These are phyloP conservation scores for Alternaria ethzedia DNA, from an alignment of 2,329 filamentous ascomycete species.

Conservation along the genomic window DNA sequence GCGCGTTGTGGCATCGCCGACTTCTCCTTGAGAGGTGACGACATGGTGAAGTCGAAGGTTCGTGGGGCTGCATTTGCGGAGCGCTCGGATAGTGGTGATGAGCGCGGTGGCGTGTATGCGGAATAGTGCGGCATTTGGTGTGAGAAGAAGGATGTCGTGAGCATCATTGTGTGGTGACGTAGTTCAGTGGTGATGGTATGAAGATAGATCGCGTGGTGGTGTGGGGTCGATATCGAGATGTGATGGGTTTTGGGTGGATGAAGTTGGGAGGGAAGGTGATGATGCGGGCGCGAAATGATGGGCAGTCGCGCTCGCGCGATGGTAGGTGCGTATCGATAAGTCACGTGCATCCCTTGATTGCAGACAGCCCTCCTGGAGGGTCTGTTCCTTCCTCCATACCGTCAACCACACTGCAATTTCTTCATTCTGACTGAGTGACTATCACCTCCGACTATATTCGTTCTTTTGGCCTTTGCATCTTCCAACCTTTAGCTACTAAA, in stretches of 20 bases:
- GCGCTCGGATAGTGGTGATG: constrained; percentile 55
- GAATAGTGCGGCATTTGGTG: constrained; percentile 32
- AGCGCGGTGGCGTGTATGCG: constrained; percentile 40
- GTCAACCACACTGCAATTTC: neutral
- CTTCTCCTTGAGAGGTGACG: constrained; percentile 27
- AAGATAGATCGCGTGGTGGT: neutral
- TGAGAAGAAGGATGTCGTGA: constrained; percentile 34
- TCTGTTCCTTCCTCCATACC: neutral
- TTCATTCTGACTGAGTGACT: neutral
- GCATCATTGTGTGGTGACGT: constrained; percentile 26
- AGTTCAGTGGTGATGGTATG: neutral
- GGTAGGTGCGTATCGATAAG: constrained; percentile 19
- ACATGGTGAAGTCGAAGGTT: constrained; percentile 40
- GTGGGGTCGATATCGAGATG: neutral
- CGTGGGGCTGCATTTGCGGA: constrained; percentile 45
- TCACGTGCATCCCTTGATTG: neutral
- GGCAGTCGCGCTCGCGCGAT: constrained; percentile 15
- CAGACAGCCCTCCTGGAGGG: too few species aligned
- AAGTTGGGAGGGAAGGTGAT: constrained; percentile 7
- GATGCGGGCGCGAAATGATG: constrained; percentile 8
- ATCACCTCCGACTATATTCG: neutral
- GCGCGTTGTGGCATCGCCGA: constrained; percentile 39
- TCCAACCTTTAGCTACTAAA: neutral
- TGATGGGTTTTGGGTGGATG: constrained; percentile 2
- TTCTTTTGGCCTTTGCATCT: neutral